A percentile compares a stretch with the other conserved stretches of the same genome.
Evolutionary conservation across 768 basidiomycete species (phyloP).

Genomic region (Auriculariales sp.): DNA sequence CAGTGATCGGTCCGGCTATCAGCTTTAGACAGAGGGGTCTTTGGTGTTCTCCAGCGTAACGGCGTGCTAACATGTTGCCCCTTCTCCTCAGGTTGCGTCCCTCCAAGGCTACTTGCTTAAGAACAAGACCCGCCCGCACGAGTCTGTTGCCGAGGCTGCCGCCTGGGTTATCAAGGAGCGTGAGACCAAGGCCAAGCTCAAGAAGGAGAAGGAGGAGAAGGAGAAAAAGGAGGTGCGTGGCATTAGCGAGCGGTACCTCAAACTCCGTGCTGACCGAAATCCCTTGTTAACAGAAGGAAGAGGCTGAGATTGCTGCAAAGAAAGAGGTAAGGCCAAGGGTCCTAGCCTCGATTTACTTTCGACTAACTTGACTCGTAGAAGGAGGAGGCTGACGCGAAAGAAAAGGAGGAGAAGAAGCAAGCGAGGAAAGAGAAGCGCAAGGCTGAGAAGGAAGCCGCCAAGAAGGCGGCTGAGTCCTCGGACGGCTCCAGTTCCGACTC

Average conservation of each 20-base stretch:
- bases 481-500: neutral
- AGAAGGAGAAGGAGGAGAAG: conserved; percentile 29
- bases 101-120: conserved; percentile 78
- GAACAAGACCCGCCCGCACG: conserved; percentile 80
- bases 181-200: conserved; percentile 69
- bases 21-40: too few species aligned
- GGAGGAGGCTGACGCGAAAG: conserved; percentile 25
- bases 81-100: conserved; percentile 45
- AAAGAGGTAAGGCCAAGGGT: conserved; percentile 40
- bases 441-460: conserved; percentile 12
- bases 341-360: conserved; percentile 4
- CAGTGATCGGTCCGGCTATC: too few species aligned
- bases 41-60: neutral
- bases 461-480: conserved; percentile 7
- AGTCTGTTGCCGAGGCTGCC: conserved; percentile 66
- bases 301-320: conserved; percentile 9
- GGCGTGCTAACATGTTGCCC: too few species aligned
- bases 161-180: conserved; percentile 73
- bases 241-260: neutral
- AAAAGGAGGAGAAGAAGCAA: conserved; percentile 10
- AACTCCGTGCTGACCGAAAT: conserved; percentile 6
- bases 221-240: conserved; percentile 47
- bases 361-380: conserved; percentile 16
- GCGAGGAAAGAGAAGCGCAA: conserved; percentile 4
- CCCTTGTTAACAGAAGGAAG: conserved; percentile 4